Base-by-base conservation (phyloP, 495 filamentous ascomycete species). In the Penicillium pulvis region DNA sequence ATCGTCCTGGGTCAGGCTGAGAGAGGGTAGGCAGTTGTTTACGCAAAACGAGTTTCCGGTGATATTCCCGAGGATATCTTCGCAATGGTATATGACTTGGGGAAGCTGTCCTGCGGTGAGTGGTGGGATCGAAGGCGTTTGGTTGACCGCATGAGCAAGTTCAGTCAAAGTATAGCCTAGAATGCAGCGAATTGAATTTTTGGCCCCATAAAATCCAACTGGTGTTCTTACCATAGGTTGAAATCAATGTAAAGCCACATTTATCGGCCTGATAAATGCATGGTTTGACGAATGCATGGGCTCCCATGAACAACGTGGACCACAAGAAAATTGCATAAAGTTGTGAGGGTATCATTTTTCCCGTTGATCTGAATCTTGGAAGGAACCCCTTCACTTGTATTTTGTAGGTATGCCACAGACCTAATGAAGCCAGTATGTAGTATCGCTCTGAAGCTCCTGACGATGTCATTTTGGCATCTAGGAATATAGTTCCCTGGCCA, bases 191-290 rank as follows among this genome's bases (percentile, higher is more conserved):
- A 33, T 9, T 23, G 50, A 39, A 41, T 17, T 8, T 36, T 23
- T 57, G 8, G 17, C 9, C 16, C n/a, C 30, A 28, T 8, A 10
- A 17, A 16, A 14, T 31, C 16, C n/a, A 10, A 20, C 6, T 16
- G 16, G n/a, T 45, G 14, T 17, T 9, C 55, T 14, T 60, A 63
- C 63, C 63, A 47, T 63, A 62, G 12, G 48, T 31, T 20, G 55
- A 48, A 6, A 60, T 59, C 49, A 66, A 50, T 10, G 60, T 63
- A 31, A 33, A 54, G 51, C 64, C 64, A 42, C 60, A 66, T 56
- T 63, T 66, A 12, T 63, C 60, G 7, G 57, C n/a, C 51, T 62
- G 60, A 33, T 66, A 66, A 30, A 66, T 55, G 36, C 64, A 67
- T 55, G 64, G 60, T 33, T 17, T 58, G 41, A 51, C 30, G 45